phyloP scores from a whole-genome alignment of 1,139 yeast species.

The Saccharomyces pastorianus region DNA sequence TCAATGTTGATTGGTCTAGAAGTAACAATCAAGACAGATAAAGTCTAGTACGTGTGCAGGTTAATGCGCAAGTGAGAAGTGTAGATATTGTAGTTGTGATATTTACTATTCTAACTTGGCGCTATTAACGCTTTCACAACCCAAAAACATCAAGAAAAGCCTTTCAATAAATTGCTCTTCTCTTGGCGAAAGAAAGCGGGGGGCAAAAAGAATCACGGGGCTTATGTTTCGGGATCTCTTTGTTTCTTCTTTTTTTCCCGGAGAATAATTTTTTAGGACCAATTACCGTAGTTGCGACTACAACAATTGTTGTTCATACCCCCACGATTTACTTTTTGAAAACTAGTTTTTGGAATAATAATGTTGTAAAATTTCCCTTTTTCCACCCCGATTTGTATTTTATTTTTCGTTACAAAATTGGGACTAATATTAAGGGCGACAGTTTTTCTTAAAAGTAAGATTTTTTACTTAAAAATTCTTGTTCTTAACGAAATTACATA shows the following conservation, averaged over 20 bases:
- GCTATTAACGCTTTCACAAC: neutral
- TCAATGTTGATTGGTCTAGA: too few species aligned
- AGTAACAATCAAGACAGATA: too few species aligned
- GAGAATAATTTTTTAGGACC: slow-evolving; percentile 5
- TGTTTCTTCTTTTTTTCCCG: neutral
- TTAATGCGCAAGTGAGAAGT: neutral
- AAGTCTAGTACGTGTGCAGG: neutral
- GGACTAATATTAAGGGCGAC: neutral
- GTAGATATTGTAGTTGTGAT: neutral
- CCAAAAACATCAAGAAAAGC: slow-evolving; percentile 2
- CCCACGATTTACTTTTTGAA: slow-evolving; percentile 10
- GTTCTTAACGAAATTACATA: neutral
- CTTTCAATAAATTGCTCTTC: slow-evolving; percentile 4
- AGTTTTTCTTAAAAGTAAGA: neutral
- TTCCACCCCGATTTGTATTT: slow-evolving; percentile 1
- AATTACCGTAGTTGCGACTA: slow-evolving; percentile 12
- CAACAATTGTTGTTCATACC: slow-evolving; percentile 11
- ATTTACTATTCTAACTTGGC: neutral
- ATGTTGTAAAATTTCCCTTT: slow-evolving; percentile 6
- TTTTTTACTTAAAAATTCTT: neutral
- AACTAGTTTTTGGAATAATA: slow-evolving; percentile 10
- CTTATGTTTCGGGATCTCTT: neutral
- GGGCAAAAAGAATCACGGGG: neutral
- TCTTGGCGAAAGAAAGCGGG: neutral
- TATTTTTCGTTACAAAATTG: neutral